phyloP scores from a whole-genome alignment of 2,329 filamentous ascomycete species.

The Daldinia eschscholtzii region DNA sequence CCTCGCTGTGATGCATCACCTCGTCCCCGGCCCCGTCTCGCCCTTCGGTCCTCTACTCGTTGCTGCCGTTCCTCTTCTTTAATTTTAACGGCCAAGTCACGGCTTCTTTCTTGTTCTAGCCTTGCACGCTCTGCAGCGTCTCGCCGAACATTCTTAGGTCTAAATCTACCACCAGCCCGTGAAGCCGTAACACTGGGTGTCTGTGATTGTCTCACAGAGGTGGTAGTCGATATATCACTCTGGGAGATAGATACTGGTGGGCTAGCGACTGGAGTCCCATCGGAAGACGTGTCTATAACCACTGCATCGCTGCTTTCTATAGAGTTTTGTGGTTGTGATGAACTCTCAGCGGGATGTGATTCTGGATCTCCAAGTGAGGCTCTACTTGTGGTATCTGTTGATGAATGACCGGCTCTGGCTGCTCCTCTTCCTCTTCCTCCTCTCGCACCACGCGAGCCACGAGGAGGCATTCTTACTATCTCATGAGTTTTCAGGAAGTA shows the following conservation, averaged over 20 bases:
- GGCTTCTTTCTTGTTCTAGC: slow-evolving; percentile 57
- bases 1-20: slow-evolving; percentile 51
- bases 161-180: slow-evolving; percentile 58
- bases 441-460: slow-evolving; percentile 39
- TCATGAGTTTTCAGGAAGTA: slow-evolving; percentile 18
- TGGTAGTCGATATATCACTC: slow-evolving; percentile 30
- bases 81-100: slow-evolving; percentile 49
- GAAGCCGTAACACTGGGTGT: slow-evolving; percentile 54
- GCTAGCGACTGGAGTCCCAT: slow-evolving; percentile 15
- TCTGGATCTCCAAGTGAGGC: slow-evolving; percentile 30
- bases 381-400: slow-evolving; percentile 30
- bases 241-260: slow-evolving; percentile 16
- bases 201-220: slow-evolving; percentile 47
- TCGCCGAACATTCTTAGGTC: slow-evolving; percentile 63
- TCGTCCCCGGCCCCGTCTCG: slow-evolving; percentile 55
- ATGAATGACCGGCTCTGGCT: slow-evolving; percentile 40
- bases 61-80: slow-evolving; percentile 52
- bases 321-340: slow-evolving; percentile 29
- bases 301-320: slow-evolving; percentile 16
- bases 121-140: slow-evolving; percentile 64
- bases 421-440: slow-evolving; percentile 42
- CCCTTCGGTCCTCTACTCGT: slow-evolving; percentile 53
- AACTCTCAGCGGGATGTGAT: slow-evolving; percentile 25
- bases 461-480: slow-evolving; percentile 45
- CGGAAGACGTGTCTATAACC: slow-evolving; percentile 11